Evolutionary conservation across 371 early-diverging fungal species (phyloP), one percentile per base, ranked within the genome.

Genomic region (Blastocladiella emersonii): DNA sequence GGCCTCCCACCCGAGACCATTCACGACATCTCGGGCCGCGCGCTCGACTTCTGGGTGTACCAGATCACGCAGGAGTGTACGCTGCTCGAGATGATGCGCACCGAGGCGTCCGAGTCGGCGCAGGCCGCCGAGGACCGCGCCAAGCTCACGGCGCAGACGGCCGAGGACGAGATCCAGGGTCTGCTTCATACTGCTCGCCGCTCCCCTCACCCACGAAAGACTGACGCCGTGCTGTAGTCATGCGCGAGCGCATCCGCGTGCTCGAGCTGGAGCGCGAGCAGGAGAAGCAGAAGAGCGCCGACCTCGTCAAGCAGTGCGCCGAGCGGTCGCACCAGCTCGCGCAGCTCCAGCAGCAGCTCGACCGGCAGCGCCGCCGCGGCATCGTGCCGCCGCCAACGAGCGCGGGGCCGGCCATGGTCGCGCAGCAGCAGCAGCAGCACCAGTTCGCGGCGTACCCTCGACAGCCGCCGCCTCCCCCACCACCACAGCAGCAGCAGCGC

Each of bases 1-100:
- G 91, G 91, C 5, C 69, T 90, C 10, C 74, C 80, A 15, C 91
- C 91, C 1, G 81, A 83, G 39, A 65, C 79, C 12, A 78, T 90
- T n/a, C 74, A 85, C 72, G 90, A 90, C 63, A 86, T 89, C 17
- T 81, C 85, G 61, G 74, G 77, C 21, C 80, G 88, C 1, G 85
- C 85, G 0, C 71, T 90, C n/a, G 77, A 83, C 0, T 90, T 90
- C 60, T 87, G 86, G 74, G 76, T 82, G 1, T 88, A 89, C 64
- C 90, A 90, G 63, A 72, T 72, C 0, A 76, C 88, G 0, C 90
- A 89, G 63, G 90, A 89, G 56, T 62, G 80, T 0, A 71, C 69
- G n/a, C 85, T 75, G 30, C 77, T 82, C 32, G 70, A 4, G 34
- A 5, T 56, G 35, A 13, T 56, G 35, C 27, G 19, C 10, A 15